A percentile compares a stretch with the other conserved stretches of the same genome.
phyloP scores from a whole-genome alignment of 192 early-diverging fungal genomes.

The Backusella tuberculispora region DNA sequence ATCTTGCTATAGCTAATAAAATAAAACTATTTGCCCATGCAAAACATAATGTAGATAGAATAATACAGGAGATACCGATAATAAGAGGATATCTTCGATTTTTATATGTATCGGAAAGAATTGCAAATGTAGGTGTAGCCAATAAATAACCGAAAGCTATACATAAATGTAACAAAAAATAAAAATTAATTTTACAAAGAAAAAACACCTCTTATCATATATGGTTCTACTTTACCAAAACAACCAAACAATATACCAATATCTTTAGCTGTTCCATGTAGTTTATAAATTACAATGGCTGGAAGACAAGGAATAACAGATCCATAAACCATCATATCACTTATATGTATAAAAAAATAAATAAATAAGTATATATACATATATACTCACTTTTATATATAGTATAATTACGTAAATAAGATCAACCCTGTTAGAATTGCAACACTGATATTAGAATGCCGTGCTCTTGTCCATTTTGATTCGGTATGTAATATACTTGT shows the following conservation, averaged over 20 bases:
- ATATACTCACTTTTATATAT: background rate
- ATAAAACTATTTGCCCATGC: constrained; percentile 62
- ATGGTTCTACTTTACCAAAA: background rate
- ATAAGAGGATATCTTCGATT: constrained; percentile 13
- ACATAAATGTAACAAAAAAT: background rate
- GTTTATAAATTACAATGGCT: background rate
- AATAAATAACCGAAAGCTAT: constrained; percentile 10
- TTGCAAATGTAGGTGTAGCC: background rate
- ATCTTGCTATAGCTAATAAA: constrained; percentile 64
- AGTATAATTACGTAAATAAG: background rate
- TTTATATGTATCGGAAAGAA: background rate
- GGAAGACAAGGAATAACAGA: constrained; percentile 1
- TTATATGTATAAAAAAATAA: background rate
- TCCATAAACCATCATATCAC: background rate
- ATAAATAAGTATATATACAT: background rate
- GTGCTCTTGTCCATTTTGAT: background rate
- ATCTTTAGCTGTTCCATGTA: constrained; percentile 1
- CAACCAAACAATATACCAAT: constrained; percentile 13
- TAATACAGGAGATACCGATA: background rate
- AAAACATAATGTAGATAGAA: constrained; percentile 40
- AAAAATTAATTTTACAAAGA: background rate
- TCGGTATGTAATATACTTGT: background rate
- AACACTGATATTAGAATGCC: background rate
- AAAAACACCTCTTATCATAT: background rate
- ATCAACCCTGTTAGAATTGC: background rate